These are phyloP conservation scores for Allium cepa DNA, from an alignment of 106 monocot species.

Conservation along the genomic window DNA sequence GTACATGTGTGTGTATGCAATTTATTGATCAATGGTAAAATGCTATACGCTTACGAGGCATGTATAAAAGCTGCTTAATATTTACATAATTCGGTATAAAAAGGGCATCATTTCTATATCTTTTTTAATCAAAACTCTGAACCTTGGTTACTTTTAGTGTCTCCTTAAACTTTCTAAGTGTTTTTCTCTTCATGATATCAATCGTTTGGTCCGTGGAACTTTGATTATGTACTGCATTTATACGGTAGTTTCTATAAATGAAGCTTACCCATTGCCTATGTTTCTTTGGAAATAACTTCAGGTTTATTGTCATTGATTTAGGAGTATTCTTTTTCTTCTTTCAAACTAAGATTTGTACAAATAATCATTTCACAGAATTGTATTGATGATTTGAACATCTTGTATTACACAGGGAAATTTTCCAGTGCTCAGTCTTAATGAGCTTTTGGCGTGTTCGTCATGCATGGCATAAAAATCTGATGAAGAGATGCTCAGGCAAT, in stretches of 20 bases:
- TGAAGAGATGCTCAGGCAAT: conserved; percentile 40
- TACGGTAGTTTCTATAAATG: no score
- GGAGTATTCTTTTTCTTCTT: no score
- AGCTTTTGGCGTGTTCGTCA: conserved; percentile 84
- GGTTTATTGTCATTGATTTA: no score
- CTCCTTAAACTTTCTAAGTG: conserved; percentile 37
- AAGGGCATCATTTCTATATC: not conserved
- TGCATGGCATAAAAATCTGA: conserved; percentile 83
- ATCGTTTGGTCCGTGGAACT: no score
- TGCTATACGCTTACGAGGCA: conserved; percentile 74
- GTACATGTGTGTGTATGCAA: conserved; percentile 94
- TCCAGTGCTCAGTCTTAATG: conserved; percentile 73
- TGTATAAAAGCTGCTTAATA: conserved; percentile 82
- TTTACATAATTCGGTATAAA: conserved; percentile 2
- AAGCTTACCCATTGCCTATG: no score
- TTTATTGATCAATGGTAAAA: conserved; percentile 59
- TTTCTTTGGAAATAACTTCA: no score
- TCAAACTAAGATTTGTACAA: no score
- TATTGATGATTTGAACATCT: conserved; percentile 8
- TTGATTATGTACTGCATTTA: no score
- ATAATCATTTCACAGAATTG: not conserved
- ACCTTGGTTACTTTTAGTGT: not conserved
- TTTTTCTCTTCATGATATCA: no score
- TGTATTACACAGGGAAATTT: conserved; percentile 52
- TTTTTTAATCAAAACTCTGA: not conserved